Evolutionary conservation across 441 rosid species (phyloP), one percentile per base, ranked within the genome.

Genomic region (Adansonia madagascariensis): DNA sequence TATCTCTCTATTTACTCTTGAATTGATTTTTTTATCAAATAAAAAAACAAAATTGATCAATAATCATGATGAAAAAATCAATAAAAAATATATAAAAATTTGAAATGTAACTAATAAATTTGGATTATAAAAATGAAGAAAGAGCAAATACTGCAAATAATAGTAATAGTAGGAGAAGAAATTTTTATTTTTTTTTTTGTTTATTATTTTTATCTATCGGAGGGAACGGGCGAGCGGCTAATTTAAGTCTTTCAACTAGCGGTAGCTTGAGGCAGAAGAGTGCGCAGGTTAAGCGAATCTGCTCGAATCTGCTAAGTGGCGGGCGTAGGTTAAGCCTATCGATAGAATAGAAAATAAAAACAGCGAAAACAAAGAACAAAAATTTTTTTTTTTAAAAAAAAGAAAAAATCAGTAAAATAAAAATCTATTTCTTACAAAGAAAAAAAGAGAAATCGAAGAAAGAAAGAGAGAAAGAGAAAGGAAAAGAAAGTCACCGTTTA

Each of bases 251-350:
- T 75, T 53, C 85, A 66, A 83, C 82, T 74, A 75, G 84, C 74
- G 84, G 79, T 82, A 80, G 87, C 93, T 90, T 90, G 85, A 83
- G 67, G 84, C 84, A 72, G 86, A 87, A 86, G 89, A 74, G 93
- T 87, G 92, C 92, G 91, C 86, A 90, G 82, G 81, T 82, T 94
- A 87, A 91, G 84, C 76, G 93, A 91, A 89, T 87, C 41, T 61
- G 41, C 43, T 27, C 76, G 93, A 91, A 89, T 87, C 41, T 61
- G 41, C 43, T 27, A 46, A 41, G 65, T 43, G 43, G 77, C 77
- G 76, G 84, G 92, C 90, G 91, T 80, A 88, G 78, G 89, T 83
- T 91, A 71, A 49, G 15, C 14, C 53, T 49, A 14, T 10, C 11
- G 53, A 49, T 49, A 49, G 53, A 49, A 49, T 49, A 10, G 39